phyloP scores from a whole-genome alignment of 345 rosid species.

The Litchi chinensis region DNA sequence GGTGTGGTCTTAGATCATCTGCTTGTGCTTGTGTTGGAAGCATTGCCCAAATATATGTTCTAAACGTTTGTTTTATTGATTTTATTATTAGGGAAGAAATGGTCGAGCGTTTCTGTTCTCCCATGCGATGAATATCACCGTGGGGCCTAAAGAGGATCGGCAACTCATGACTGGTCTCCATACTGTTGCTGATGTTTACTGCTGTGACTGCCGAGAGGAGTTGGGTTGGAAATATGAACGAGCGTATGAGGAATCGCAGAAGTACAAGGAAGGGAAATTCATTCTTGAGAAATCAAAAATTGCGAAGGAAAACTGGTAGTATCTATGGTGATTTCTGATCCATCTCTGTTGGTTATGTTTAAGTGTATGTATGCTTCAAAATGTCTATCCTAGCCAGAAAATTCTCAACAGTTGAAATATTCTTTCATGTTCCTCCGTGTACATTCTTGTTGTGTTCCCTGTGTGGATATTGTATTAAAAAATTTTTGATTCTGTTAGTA shows the following conservation, averaged over 20 bases:
- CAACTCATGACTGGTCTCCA: slow-evolving; percentile 44
- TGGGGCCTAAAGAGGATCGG: slow-evolving; percentile 46
- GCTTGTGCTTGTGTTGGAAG: not conserved
- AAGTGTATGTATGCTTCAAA: slow-evolving; percentile 15
- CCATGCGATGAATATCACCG: slow-evolving; percentile 38
- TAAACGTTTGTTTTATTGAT: not conserved
- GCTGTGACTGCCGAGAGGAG: slow-evolving; percentile 37
- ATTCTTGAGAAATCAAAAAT: slow-evolving; percentile 44
- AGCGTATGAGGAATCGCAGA: slow-evolving; percentile 43
- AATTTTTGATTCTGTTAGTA: slow-evolving; percentile 29
- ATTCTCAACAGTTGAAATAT: slow-evolving; percentile 5
- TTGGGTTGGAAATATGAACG: slow-evolving; percentile 50
- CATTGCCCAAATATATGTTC: slow-evolving; percentile 2
- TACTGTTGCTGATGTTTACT: slow-evolving; percentile 42
- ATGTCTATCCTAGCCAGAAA: slow-evolving; percentile 3
- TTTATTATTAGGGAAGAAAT: slow-evolving; percentile 36
- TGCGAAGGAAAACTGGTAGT: slow-evolving; percentile 41
- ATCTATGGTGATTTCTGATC: slow-evolving; percentile 5
- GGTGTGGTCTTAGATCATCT: not conserved
- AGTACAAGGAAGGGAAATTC: slow-evolving; percentile 50
- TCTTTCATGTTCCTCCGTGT: slow-evolving; percentile 7
- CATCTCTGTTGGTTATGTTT: slow-evolving; percentile 3
- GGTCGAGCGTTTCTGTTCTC: slow-evolving; percentile 48
- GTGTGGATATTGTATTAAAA: slow-evolving; percentile 27
- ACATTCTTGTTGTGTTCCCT: slow-evolving; percentile 23